Evolutionary conservation across 805 yeast species (phyloP), one percentile per base, ranked within the genome.

Genomic region (Pichia nanzhaoensis): DNA sequence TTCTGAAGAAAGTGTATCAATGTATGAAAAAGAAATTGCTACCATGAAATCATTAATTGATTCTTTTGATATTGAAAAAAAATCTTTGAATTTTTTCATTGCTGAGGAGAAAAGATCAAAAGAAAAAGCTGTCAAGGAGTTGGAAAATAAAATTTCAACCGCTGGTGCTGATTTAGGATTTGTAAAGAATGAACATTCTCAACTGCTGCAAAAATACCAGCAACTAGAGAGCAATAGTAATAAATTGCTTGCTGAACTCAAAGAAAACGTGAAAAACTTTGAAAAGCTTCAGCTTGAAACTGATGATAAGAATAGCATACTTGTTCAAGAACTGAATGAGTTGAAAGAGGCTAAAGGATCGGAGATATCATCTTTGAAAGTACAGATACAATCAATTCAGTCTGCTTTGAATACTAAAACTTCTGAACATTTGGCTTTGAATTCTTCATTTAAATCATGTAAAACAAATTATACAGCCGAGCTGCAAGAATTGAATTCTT

Each of bases 111-210:
- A 7, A 10, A 4, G 20, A 4, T 18, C 50, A 40, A 53, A 51
- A 31, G 51, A 61, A 39, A 47, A 51, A 44, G 56, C 46, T 28
- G 51, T 64, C 5, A 21, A 48, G 4, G 30, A 46, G 27, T 36
- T 64, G 20, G 56, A 59, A 39, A 42, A 44, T 10, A 42, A 40
- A 34, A 21, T 60, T 3, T 39, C 46, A 12, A 17, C 50, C 52
- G 89, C 95, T 0, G 73, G 86, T 27, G 68, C 79, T 39, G 70
- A 82, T 10, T 68, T 88, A 46, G 91, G 86, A 58, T 79, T 73
- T 33, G 88, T 93, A 1, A 76, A 84, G 5, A 73, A 73, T 43
- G 67, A 73, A 6, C 95, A 88, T 60, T 88, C 41, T 95, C 85
- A 45, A 80, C 78, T 52, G 93, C n/a, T 33, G 10, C 12, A n/a